Percentiles rank a stretch among this genome's conserved stretches.
Evolutionary conservation across 2,329 filamentous ascomycete genomes (phyloP).

Genomic region (Colletotrichum camelliae): DNA sequence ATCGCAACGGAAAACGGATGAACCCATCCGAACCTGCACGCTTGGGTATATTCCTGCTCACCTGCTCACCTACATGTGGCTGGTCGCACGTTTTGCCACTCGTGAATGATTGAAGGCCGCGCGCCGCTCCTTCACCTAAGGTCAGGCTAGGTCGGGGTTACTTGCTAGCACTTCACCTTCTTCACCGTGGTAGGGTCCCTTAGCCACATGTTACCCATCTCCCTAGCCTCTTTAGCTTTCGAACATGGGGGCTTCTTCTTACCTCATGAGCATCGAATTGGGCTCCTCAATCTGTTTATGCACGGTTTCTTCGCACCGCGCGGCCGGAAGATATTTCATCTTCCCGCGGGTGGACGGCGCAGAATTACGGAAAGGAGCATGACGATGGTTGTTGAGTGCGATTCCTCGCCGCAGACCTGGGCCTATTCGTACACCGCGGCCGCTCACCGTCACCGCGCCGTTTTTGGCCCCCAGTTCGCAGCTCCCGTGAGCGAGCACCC

Average conservation of each 20-base stretch:
- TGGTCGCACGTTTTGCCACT: not conserved
- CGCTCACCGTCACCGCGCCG: not conserved
- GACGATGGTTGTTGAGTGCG: not conserved
- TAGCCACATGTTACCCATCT: not conserved
- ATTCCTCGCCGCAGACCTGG: not conserved
- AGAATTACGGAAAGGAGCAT: not conserved
- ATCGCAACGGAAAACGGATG: not conserved
- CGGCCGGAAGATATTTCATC: not conserved
- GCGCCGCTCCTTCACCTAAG: not conserved
- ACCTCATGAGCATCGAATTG: not conserved
- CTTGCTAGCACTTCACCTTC: not conserved
- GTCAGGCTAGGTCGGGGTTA: not conserved
- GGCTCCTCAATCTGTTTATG: not conserved
- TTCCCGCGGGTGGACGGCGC: not conserved
- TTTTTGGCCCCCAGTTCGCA: not conserved
- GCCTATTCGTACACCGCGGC: not conserved
- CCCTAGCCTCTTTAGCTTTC: not conserved
- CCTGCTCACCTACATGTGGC: not conserved
- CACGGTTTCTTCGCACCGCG: not conserved
- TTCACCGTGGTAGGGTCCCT: not conserved
- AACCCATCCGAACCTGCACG: not conserved
- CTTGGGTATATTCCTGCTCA: not conserved
- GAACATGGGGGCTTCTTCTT: not conserved
- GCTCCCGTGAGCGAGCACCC: slow-evolving; percentile 13
- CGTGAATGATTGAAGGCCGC: not conserved